A percentile compares a stretch with the other conserved stretches of the same genome.
Evolutionary conservation across 2,329 filamentous ascomycete genomes (phyloP).

Genomic region (Sporothrix euskadiensis): DNA sequence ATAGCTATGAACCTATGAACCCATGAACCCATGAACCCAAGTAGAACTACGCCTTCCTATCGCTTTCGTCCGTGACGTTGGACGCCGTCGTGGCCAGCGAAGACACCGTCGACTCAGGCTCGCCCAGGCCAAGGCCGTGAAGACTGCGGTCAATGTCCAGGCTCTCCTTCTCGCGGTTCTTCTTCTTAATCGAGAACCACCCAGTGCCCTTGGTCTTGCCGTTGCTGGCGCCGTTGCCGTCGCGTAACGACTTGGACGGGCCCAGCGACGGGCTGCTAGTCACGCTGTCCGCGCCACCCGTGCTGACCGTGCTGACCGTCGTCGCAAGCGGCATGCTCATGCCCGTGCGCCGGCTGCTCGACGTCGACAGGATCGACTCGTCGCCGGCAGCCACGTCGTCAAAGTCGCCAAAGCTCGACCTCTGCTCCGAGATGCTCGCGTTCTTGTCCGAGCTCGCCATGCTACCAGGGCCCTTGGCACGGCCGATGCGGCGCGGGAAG

Average conservation of each 20-base stretch:
- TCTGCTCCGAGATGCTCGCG: slow-evolving; percentile 48
- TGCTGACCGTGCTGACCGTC: slow-evolving; percentile 8
- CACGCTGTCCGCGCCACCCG: slow-evolving; percentile 57
- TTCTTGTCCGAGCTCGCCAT: slow-evolving; percentile 60
- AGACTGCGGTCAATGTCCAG: slow-evolving; percentile 50
- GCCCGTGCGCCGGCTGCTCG: slow-evolving; percentile 28
- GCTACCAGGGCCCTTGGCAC: slow-evolving; percentile 55
- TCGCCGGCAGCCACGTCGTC: slow-evolving; percentile 55
- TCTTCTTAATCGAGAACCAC: slow-evolving; percentile 62
- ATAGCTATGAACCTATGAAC: not conserved
- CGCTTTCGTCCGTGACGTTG: slow-evolving; percentile 26
- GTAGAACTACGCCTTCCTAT: slow-evolving; percentile 11
- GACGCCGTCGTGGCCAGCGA: slow-evolving; percentile 25
- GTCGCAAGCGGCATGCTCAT: slow-evolving; percentile 37
- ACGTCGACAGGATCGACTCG: slow-evolving; percentile 36
- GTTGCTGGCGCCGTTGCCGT: slow-evolving; percentile 28
- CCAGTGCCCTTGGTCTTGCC: slow-evolving; percentile 48
- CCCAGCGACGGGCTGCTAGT: slow-evolving; percentile 59
- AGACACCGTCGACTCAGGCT: slow-evolving; percentile 30
- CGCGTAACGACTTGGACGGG: slow-evolving; percentile 48
- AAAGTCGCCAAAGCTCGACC: slow-evolving; percentile 59
- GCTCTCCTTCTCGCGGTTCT: slow-evolving; percentile 59
- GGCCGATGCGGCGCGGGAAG: slow-evolving; percentile 54
- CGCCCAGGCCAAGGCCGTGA: slow-evolving; percentile 24
- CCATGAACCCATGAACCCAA: not conserved